phyloP scores from a whole-genome alignment of 495 filamentous ascomycete species.

The Penicillium waksmanii region DNA sequence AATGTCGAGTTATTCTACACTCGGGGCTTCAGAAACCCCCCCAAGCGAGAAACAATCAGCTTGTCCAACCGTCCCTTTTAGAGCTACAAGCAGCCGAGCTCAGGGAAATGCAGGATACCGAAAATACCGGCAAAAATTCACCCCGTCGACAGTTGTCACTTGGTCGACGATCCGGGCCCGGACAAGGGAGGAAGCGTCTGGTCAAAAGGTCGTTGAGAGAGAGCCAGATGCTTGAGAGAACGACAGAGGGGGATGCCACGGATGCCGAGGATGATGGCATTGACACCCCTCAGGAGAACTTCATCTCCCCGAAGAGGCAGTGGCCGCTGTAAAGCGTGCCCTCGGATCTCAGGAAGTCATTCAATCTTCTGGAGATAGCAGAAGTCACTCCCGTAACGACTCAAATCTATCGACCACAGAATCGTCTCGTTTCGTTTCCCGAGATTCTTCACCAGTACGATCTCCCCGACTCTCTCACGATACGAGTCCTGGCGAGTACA shows the following conservation, averaged over 20 bases:
- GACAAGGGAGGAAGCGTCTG: conserved; percentile 26
- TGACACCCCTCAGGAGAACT: conserved; percentile 18
- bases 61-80: conserved; percentile 21
- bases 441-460: conserved; percentile 16
- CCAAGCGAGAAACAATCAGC: conserved; percentile 9
- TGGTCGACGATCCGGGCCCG: conserved; percentile 31
- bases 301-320: conserved; percentile 28
- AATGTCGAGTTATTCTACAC: conserved; percentile 3
- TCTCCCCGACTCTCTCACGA: conserved; percentile 1
- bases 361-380: not conserved
- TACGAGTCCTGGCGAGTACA: not conserved
- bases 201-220: conserved; percentile 19
- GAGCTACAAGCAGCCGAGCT: conserved; percentile 21
- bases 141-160: conserved; percentile 27
- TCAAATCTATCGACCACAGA: conserved; percentile 16
- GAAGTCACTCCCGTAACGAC: conserved; percentile 6
- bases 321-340: conserved; percentile 23
- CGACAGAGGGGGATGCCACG: conserved; percentile 9
- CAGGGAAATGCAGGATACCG: conserved; percentile 1
- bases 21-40: conserved; percentile 6
- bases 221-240: conserved; percentile 13
- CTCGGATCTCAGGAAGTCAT: conserved; percentile 19
- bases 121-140: conserved; percentile 11
- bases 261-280: conserved; percentile 17
- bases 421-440: conserved; percentile 16